These are phyloP conservation scores for Mallotus repandus DNA, from an alignment of 441 rosid species.

Conservation along the genomic window DNA sequence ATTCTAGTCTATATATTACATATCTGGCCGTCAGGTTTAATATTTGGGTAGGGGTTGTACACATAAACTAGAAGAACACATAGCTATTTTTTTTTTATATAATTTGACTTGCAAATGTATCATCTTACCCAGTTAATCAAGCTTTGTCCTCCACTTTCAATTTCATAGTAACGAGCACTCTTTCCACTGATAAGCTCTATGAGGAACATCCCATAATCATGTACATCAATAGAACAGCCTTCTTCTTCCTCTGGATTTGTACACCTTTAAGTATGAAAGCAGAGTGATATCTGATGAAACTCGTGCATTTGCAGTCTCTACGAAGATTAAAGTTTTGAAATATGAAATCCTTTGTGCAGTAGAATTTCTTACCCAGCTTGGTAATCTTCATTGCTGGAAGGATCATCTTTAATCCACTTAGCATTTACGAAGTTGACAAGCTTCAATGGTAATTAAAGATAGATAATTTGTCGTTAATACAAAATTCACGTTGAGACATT, in stretches of 20 bases:
- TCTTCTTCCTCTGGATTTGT: conserved; percentile 27
- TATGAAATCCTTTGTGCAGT: neutral
- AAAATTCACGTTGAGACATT: no score
- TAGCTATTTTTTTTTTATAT: no score
- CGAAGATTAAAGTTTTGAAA: neutral
- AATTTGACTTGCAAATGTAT: neutral
- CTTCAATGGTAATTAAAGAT: conserved; percentile 29
- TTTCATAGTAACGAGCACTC: conserved; percentile 25
- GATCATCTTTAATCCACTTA: conserved; percentile 31
- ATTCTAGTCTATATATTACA: no score
- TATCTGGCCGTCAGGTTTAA: no score
- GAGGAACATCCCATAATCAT: conserved; percentile 40
- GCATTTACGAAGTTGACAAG: conserved; percentile 43
- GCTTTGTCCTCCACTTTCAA: conserved; percentile 23
- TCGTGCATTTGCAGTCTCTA: neutral
- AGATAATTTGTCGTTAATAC: neutral
- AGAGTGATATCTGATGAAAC: neutral
- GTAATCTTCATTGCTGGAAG: conserved; percentile 23
- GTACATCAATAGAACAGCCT: conserved; percentile 31
- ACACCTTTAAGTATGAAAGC: conserved; percentile 23
- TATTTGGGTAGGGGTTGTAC: no score
- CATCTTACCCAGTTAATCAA: conserved; percentile 43
- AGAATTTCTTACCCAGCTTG: conserved; percentile 33
- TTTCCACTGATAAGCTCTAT: conserved; percentile 49
- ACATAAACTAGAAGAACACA: no score